Evolutionary conservation across 2,329 filamentous ascomycete genomes (phyloP).

Genomic region (Fusarium continuum): DNA sequence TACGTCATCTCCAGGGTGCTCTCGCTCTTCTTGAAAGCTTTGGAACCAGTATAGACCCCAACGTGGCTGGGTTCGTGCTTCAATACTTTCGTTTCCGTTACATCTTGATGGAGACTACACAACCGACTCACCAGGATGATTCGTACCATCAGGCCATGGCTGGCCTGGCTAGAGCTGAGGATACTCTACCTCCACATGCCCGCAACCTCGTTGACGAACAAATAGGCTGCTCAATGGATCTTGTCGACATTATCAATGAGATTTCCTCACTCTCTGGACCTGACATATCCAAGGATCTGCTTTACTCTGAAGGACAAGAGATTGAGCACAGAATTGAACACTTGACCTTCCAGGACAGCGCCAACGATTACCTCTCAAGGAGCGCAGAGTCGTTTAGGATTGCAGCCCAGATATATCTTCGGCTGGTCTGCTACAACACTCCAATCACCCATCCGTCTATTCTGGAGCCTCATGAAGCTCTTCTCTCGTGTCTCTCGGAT

Average conservation of each 20-base stretch:
- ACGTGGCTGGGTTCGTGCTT: constrained; percentile 34
- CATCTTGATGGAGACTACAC: constrained; percentile 37
- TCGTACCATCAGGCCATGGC: constrained; percentile 19
- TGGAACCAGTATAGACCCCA: constrained; percentile 11
- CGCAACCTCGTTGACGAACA: constrained; percentile 34
- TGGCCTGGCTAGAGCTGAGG: constrained; percentile 21
- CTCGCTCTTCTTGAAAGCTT: constrained; percentile 39
- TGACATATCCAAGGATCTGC: constrained; percentile 7
- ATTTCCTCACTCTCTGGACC: constrained; percentile 28
- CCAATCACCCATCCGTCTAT: constrained; percentile 29
- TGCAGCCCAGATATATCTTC: constrained; percentile 37
- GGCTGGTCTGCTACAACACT: constrained; percentile 35
- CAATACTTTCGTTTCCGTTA: constrained; percentile 41
- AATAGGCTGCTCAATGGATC: constrained; percentile 40
- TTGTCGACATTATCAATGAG: constrained; percentile 39
- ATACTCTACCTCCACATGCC: constrained; percentile 12
- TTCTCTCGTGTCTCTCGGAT: constrained; percentile 27
- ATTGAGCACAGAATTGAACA: constrained; percentile 21
- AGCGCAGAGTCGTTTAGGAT: constrained; percentile 38
- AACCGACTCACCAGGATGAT: constrained; percentile 19
- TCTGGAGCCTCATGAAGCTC: constrained; percentile 14
- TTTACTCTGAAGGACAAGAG: constrained; percentile 15
- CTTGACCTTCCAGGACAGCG: not conserved
- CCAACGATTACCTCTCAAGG: constrained; percentile 26
- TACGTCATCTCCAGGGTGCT: constrained; percentile 36